phyloP scores from a whole-genome alignment of 306 rosid genomes.

The Trichosanthes cucumerina region DNA sequence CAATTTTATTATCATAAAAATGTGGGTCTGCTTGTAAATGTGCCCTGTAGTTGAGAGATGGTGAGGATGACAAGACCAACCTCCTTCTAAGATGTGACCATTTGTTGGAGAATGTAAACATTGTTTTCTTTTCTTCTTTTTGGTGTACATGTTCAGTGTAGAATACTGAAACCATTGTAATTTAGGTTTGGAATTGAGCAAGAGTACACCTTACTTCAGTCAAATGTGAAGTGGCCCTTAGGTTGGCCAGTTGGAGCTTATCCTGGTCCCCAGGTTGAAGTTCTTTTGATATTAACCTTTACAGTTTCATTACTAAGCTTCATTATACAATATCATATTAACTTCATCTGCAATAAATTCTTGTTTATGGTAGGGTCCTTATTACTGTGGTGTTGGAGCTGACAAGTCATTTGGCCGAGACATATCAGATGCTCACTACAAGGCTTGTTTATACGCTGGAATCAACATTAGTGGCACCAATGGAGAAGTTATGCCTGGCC shows the following conservation, averaged over 20 bases:
- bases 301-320: background rate
- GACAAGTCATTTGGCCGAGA: slow-evolving; percentile 99
- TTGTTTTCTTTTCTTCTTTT: background rate
- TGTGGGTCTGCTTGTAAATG: background rate
- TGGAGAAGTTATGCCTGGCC: slow-evolving; percentile 99
- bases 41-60: background rate
- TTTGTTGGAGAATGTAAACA: background rate
- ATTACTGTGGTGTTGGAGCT: slow-evolving; percentile 88
- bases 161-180: slow-evolving; percentile 1
- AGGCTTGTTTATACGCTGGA: slow-evolving; percentile 97
- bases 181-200: slow-evolving; percentile 93
- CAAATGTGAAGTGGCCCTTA: slow-evolving; percentile 86
- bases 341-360: background rate
- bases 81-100: background rate
- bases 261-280: slow-evolving; percentile 95
- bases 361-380: slow-evolving; percentile 64
- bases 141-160: background rate
- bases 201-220: slow-evolving; percentile 94
- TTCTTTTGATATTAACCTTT: background rate
- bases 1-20: background rate
- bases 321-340: background rate
- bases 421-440: slow-evolving; percentile 97
- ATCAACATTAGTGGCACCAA: slow-evolving; percentile 95
- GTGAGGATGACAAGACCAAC: background rate
- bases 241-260: slow-evolving; percentile 99